Conservation (phyloP, 1,284 basidiomycete species). For the Sutorius eximius region DNA sequence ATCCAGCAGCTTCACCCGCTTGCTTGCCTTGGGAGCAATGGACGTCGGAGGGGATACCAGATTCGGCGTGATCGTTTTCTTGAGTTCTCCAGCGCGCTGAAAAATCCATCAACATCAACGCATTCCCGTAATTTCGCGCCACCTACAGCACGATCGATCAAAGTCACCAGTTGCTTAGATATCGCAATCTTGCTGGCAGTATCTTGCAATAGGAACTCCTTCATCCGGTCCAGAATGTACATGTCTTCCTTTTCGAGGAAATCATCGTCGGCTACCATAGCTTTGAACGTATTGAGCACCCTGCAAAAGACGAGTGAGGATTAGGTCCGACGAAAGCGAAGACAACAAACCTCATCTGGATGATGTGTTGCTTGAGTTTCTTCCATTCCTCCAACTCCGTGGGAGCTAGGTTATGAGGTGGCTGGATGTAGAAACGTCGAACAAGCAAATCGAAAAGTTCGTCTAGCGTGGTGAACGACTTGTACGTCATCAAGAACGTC, state of each 20-base stretch:
- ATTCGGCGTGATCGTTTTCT: slow-evolving; percentile 51
- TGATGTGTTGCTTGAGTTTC: slow-evolving; percentile 85
- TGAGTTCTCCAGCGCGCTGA: slow-evolving; percentile 57
- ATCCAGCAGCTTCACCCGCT: slow-evolving; percentile 83
- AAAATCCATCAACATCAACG: slow-evolving; percentile 21
- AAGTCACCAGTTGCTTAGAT: slow-evolving; percentile 68
- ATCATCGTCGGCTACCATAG: slow-evolving; percentile 79
- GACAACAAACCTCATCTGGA: slow-evolving; percentile 75
- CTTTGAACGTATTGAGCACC: slow-evolving; percentile 81
- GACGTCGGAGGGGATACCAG: slow-evolving; percentile 67
- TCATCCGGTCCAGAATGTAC: slow-evolving; percentile 75
- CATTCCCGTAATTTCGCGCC: slow-evolving; percentile 5
- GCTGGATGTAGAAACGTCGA: slow-evolving; percentile 77
- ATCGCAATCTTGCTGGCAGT: slow-evolving; percentile 64
- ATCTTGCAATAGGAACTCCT: slow-evolving; percentile 72
- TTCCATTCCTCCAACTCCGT: slow-evolving; percentile 81
- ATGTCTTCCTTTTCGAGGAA: slow-evolving; percentile 81
- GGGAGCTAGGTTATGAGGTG: slow-evolving; percentile 68
- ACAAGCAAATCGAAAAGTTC: slow-evolving; percentile 87
- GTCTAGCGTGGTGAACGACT: slow-evolving; percentile 88
- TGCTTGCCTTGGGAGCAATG: slow-evolving; percentile 72
- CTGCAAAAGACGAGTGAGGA: slow-evolving; percentile 39
- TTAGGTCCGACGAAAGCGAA: not conserved
- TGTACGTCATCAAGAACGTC: slow-evolving; percentile 96
- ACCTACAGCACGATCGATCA: slow-evolving; percentile 78